Conservation (phyloP, 257 asterid genomes). For the Solanum appendiculatum region DNA sequence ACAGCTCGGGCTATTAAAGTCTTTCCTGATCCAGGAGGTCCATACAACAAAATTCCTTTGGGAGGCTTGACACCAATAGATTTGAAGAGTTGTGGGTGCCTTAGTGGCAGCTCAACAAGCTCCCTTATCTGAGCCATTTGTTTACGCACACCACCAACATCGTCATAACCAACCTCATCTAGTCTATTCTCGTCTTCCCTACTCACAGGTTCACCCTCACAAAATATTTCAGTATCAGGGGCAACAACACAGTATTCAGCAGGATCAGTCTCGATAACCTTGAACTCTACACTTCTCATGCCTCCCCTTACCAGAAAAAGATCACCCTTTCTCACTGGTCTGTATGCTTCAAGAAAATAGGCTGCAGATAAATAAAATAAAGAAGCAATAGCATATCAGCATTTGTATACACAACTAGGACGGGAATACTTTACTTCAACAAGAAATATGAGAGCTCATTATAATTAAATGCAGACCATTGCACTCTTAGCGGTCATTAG, state of each 20-base stretch:
- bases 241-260: slow-evolving; percentile 79
- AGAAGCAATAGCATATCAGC: neutral
- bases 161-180: slow-evolving; percentile 84
- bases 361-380: slow-evolving; percentile 29
- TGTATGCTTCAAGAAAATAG: slow-evolving; percentile 70
- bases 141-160: slow-evolving; percentile 86
- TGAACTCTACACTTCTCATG: slow-evolving; percentile 79
- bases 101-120: slow-evolving; percentile 72
- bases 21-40: slow-evolving; percentile 93
- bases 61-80: slow-evolving; percentile 90
- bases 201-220: slow-evolving; percentile 74
- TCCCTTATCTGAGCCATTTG: slow-evolving; percentile 94
- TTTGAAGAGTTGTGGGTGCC: slow-evolving; percentile 87
- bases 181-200: slow-evolving; percentile 75
- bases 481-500: neutral
- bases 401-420: neutral
- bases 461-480: neutral
- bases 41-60: slow-evolving; percentile 69
- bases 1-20: slow-evolving; percentile 86
- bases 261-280: slow-evolving; percentile 75
- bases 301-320: slow-evolving; percentile 77
- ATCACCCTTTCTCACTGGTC: slow-evolving; percentile 82
- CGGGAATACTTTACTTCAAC: neutral
- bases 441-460: neutral
- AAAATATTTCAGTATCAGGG: slow-evolving; percentile 79